Conservation (phyloP, 2,329 filamentous ascomycete genomes). For the Biscogniauxia marginata region DNA sequence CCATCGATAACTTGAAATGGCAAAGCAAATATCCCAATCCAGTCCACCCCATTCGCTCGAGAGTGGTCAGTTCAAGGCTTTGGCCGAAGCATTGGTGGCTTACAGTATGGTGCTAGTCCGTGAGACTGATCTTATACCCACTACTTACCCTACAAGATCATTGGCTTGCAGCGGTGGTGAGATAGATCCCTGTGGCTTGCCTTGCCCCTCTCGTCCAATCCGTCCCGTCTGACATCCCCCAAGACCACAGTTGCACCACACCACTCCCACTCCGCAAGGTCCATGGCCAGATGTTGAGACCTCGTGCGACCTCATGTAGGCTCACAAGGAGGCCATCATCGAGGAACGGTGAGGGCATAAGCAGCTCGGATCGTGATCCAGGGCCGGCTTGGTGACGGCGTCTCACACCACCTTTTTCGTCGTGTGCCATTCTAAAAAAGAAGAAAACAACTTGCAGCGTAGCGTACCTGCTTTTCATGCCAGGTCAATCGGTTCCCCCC, state of each 20-base stretch:
- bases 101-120: slow-evolving; percentile 4
- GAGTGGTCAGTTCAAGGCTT: slow-evolving; percentile 11
- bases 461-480: slow-evolving; percentile 30
- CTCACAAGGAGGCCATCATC: slow-evolving; percentile 11
- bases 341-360: slow-evolving; percentile 17
- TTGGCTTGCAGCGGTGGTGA: slow-evolving; percentile 20
- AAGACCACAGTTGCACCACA: slow-evolving; percentile 22
- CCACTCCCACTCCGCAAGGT: slow-evolving; percentile 23
- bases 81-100: slow-evolving; percentile 17
- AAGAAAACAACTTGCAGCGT: slow-evolving; percentile 7
- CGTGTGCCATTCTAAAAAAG: slow-evolving; percentile 10
- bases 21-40: slow-evolving; percentile 2
- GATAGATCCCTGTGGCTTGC: slow-evolving; percentile 22
- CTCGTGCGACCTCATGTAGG: slow-evolving; percentile 30
- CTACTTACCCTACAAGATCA: slow-evolving; percentile 8
- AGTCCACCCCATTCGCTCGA: slow-evolving; percentile 9
- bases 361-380: slow-evolving; percentile 20
- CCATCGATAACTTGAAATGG: slow-evolving; percentile 13
- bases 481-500: slow-evolving; percentile 21
- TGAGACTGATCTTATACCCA: slow-evolving; percentile 14
- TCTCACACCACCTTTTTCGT: slow-evolving; percentile 19
- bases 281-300: slow-evolving; percentile 27
- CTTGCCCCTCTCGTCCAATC: slow-evolving; percentile 13
- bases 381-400: slow-evolving; percentile 11
- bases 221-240: slow-evolving; percentile 21